These are phyloP conservation scores for Streptanthus diversifolius DNA, from an alignment of 345 rosid species.

Conservation along the genomic window DNA sequence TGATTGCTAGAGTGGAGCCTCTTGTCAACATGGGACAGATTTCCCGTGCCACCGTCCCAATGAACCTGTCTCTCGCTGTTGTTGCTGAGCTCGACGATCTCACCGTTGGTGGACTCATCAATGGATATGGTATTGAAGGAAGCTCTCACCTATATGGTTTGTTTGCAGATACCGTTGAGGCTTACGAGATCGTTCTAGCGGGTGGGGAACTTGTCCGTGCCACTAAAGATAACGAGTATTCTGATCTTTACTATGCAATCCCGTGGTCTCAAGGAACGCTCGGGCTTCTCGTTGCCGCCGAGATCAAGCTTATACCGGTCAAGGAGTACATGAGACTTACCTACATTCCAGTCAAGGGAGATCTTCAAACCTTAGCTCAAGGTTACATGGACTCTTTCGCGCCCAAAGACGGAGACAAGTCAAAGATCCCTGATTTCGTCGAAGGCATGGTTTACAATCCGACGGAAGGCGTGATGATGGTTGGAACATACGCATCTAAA, in stretches of 20 bases:
- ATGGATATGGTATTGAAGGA: slow-evolving; percentile 98
- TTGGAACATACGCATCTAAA: slow-evolving; percentile 85
- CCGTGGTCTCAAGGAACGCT: slow-evolving; percentile 99
- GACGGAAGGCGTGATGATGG: slow-evolving; percentile 86
- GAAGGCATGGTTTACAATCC: slow-evolving; percentile 83
- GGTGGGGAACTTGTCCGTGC: slow-evolving; percentile 90
- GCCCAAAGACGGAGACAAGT: slow-evolving; percentile 71
- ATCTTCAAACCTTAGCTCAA: slow-evolving; percentile 66
- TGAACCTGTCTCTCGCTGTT: slow-evolving; percentile 96
- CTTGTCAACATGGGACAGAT: slow-evolving; percentile 99
- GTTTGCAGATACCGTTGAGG: slow-evolving; percentile 93
- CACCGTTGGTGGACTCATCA: slow-evolving; percentile 98
- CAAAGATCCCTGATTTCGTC: slow-evolving; percentile 89
- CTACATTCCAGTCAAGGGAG: slow-evolving; percentile 79
- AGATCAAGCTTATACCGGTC: slow-evolving; percentile 78
- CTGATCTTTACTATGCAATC: slow-evolving; percentile 86
- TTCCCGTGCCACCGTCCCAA: slow-evolving; percentile 67
- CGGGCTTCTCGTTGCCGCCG: slow-evolving; percentile 94
- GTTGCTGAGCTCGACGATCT: slow-evolving; percentile 99
- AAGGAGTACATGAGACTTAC: slow-evolving; percentile 94
- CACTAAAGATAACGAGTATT: slow-evolving; percentile 84
- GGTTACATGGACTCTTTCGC: slow-evolving; percentile 90
- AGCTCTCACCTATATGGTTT: slow-evolving; percentile 96
- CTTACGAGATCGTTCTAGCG: slow-evolving; percentile 88
- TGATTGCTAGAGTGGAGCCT: slow-evolving; percentile 95